Evolutionary conservation across 371 early-diverging fungal species (phyloP).

Genomic region (Mortierella sp.): DNA sequence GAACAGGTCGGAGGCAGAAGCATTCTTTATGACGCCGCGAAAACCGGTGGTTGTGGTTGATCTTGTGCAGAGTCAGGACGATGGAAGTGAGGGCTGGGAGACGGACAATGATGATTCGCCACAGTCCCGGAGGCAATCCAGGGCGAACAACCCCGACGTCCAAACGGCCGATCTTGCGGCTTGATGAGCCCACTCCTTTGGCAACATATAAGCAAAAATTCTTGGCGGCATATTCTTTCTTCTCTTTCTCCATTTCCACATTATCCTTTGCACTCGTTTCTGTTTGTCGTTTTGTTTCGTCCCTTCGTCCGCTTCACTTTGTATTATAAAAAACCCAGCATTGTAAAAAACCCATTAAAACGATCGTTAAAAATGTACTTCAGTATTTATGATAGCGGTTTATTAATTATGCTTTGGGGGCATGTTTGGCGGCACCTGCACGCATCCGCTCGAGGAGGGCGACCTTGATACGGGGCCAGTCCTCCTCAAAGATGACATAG

Average conservation of each 20-base stretch:
- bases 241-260: neutral
- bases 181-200: neutral
- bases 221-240: neutral
- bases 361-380: neutral
- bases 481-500: conserved; percentile 51
- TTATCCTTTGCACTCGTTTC: neutral
- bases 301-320: neutral
- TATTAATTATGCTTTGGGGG: conserved; percentile 8
- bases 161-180: neutral
- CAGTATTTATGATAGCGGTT: too few species aligned
- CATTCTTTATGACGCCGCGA: conserved; percentile 20
- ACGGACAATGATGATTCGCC: conserved; percentile 49
- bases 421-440: conserved; percentile 36
- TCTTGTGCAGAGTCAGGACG: conserved; percentile 15
- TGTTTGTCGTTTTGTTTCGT: neutral
- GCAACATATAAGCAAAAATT: neutral
- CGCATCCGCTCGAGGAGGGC: conserved; percentile 30
- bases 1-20: conserved; percentile 27
- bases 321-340: conserved; percentile 1
- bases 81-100: conserved; percentile 50
- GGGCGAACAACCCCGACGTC: neutral
- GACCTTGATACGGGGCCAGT: conserved; percentile 51
- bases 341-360: neutral
- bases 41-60: conserved; percentile 20
- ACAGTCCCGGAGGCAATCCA: conserved; percentile 19